Conservation (phyloP, 2,329 filamentous ascomycete species). For the Tolypocladium capitatum region DNA sequence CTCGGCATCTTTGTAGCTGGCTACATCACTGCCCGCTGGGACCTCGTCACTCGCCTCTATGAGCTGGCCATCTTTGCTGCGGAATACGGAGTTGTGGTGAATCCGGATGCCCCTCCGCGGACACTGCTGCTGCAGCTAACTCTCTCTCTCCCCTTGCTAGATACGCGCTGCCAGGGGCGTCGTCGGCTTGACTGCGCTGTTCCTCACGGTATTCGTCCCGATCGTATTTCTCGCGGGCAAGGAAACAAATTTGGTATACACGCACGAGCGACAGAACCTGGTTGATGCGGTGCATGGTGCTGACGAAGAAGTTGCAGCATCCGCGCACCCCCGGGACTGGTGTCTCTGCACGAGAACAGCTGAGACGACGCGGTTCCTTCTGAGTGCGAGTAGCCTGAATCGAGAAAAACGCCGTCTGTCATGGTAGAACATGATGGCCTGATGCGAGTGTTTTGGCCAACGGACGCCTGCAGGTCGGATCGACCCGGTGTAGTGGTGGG, state of each 20-base stretch:
- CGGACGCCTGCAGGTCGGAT: slow-evolving; percentile 60
- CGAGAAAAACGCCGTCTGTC: slow-evolving; percentile 26
- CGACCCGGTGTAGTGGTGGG: slow-evolving; percentile 79
- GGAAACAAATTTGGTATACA: slow-evolving; percentile 65
- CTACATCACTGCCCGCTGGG: slow-evolving; percentile 98
- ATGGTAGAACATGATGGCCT: slow-evolving; percentile 71
- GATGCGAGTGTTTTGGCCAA: slow-evolving; percentile 98
- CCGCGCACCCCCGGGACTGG: slow-evolving; percentile 65
- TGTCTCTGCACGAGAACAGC: slow-evolving; percentile 88
- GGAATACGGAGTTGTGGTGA: slow-evolving; percentile 94
- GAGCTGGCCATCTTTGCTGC: slow-evolving; percentile 94
- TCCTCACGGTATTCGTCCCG: slow-evolving; percentile 72
- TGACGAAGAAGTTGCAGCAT: slow-evolving; percentile 42
- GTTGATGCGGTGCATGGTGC: not conserved
- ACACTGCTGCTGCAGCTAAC: slow-evolving; percentile 1
- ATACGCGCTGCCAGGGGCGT: slow-evolving; percentile 79
- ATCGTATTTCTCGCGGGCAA: slow-evolving; percentile 68
- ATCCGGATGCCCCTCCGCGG: slow-evolving; percentile 16
- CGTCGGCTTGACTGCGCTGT: slow-evolving; percentile 67
- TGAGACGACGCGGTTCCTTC: slow-evolving; percentile 89
- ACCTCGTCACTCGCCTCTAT: slow-evolving; percentile 91
- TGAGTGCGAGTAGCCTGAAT: slow-evolving; percentile 30
- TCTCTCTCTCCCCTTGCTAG: slow-evolving; percentile 30
- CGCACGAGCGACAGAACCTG: not conserved
- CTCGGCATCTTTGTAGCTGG: slow-evolving; percentile 98